These are phyloP conservation scores for Maudiozyma saulgeensis DNA, from an alignment of 805 yeast species.

Conservation along the genomic window DNA sequence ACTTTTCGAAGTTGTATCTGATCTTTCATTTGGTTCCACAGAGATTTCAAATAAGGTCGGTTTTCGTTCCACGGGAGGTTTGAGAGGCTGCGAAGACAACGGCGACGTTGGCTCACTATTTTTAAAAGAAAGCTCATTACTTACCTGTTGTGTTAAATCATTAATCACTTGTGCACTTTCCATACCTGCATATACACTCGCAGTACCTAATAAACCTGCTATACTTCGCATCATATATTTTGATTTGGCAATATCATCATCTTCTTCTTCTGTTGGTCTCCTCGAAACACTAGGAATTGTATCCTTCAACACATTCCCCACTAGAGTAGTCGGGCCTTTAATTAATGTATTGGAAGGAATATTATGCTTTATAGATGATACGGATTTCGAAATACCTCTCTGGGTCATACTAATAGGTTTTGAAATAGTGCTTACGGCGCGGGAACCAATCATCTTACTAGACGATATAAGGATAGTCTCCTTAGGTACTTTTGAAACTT, in stretches of 20 bases:
- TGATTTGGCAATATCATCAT: slow-evolving; percentile 29
- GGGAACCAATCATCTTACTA: not conserved
- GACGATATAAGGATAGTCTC: not conserved
- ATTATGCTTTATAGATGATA: not conserved
- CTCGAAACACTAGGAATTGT: not conserved
- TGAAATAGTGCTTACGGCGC: not conserved
- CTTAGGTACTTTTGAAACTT: not conserved
- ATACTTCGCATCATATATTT: slow-evolving; percentile 43
- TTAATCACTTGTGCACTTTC: slow-evolving; percentile 18
- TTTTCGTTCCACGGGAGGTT: slow-evolving; percentile 3
- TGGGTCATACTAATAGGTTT: slow-evolving; percentile 1
- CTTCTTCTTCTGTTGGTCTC: slow-evolving; percentile 10
- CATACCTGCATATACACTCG: slow-evolving; percentile 41
- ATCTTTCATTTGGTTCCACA: slow-evolving; percentile 4
- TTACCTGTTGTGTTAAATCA: slow-evolving; percentile 10
- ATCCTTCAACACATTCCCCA: not conserved
- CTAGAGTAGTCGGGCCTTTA: not conserved
- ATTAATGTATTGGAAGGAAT: not conserved
- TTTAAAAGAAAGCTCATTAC: not conserved
- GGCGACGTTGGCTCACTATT: slow-evolving; percentile 2
- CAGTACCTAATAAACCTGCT: slow-evolving; percentile 47
- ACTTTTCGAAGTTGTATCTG: not conserved
- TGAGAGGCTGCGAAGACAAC: not conserved
- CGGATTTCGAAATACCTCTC: not conserved
- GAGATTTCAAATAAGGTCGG: slow-evolving; percentile 18